Conservation (phyloP, 495 filamentous ascomycete species). For the Neurospora sp. region DNA sequence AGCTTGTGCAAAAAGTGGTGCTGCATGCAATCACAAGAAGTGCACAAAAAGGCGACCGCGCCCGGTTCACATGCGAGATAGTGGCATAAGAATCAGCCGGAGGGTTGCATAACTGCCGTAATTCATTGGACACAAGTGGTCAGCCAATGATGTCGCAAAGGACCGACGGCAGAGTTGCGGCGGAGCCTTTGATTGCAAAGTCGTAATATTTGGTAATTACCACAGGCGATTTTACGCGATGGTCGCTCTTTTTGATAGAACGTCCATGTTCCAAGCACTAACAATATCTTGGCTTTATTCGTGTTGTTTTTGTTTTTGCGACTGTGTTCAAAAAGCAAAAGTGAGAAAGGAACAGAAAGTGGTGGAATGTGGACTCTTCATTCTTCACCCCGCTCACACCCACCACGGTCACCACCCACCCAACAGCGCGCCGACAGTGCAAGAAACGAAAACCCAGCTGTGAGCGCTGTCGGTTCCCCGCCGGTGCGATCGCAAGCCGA, state of each 20-base stretch:
- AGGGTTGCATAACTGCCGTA: conserved; percentile 14
- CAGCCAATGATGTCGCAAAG: neutral
- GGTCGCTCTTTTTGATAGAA: neutral
- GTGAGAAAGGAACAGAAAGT: neutral
- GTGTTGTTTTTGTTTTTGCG: neutral
- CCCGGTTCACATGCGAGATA: neutral
- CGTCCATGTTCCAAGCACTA: neutral
- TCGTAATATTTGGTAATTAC: neutral
- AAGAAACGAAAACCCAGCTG: neutral
- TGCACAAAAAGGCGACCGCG: neutral
- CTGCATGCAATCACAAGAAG: neutral
- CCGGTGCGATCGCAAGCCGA: neutral
- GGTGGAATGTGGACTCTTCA: neutral
- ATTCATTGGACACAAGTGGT: conserved; percentile 2
- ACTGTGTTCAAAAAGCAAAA: neutral
- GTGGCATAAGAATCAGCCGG: conserved; percentile 2
- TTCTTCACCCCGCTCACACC: neutral
- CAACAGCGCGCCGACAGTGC: neutral
- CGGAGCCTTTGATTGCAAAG: neutral
- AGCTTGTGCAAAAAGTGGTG: neutral
- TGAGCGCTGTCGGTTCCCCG: neutral
- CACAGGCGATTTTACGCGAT: neutral
- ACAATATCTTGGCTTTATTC: neutral
- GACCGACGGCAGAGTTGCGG: neutral
- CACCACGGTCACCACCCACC: neutral